A percentile compares a stretch with the other conserved stretches of the same genome.
phyloP scores from a whole-genome alignment of 768 basidiomycete genomes.

The Coprinopsis marcescibilis region DNA sequence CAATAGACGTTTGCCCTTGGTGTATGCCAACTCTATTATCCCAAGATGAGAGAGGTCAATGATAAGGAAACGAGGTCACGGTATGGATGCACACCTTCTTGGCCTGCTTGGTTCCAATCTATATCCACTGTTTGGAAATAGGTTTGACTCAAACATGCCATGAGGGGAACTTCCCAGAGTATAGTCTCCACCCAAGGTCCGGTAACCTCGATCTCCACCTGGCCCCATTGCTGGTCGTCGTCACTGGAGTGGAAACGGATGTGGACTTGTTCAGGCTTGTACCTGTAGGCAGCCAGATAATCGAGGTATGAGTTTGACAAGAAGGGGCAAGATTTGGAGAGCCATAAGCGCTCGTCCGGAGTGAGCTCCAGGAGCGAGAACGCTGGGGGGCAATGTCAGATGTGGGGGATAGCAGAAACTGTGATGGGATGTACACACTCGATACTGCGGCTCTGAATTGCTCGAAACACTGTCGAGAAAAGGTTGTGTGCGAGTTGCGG shows the following conservation, averaged over 20 bases:
- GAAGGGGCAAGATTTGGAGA: conserved; percentile 66
- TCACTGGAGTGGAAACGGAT: conserved; percentile 54
- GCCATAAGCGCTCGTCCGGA: conserved; percentile 58
- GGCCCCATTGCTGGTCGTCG: conserved; percentile 47
- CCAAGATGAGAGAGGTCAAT: too few species aligned
- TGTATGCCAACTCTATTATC: conserved; percentile 64
- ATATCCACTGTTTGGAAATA: conserved; percentile 73
- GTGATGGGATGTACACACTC: conserved; percentile 33
- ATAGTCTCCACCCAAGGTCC: conserved; percentile 84
- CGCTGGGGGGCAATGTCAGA: conserved; percentile 35
- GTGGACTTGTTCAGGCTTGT: conserved; percentile 68
- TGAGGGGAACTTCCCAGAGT: conserved; percentile 93
- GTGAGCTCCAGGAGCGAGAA: conserved; percentile 62
- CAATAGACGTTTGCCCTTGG: conserved; percentile 63
- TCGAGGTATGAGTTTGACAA: conserved; percentile 68
- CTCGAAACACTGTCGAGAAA: conserved; percentile 62
- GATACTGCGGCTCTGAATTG: conserved; percentile 49
- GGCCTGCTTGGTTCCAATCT: conserved; percentile 84
- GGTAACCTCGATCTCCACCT: conserved; percentile 62
- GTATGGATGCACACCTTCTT: conserved; percentile 66
- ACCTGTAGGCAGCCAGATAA: conserved; percentile 65
- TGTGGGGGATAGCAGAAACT: neutral
- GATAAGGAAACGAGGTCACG: too few species aligned
- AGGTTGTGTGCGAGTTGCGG: conserved; percentile 57
- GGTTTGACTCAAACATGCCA: conserved; percentile 87